Evolutionary conservation across 2,329 filamentous ascomycete species (phyloP), one percentile per base, ranked within the genome.

Genomic region (Verticillium dahliae): DNA sequence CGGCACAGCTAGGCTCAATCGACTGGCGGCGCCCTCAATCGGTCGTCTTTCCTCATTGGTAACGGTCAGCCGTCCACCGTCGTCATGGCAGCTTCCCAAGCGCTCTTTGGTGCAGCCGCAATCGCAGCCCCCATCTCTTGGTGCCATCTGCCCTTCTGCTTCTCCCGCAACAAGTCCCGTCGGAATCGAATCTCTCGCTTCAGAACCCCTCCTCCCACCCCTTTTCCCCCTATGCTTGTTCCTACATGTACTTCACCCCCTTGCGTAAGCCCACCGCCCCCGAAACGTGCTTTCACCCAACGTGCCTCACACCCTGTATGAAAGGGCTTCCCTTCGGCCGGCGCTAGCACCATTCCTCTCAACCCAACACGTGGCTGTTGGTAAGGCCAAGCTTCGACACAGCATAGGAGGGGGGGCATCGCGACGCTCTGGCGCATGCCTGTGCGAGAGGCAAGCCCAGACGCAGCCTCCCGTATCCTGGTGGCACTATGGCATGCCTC

Each of bases 281-380:
- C 39, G 50, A 18, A 14, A 27, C 58, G 41, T 45, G 5, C 6
- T 35, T 34, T 37, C 56, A 54, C 41, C 54, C 57, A 33, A 57
- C 41, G 13, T 33, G 34, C 34, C 34, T 56, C 41, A 58, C 38
- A 55, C 57, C 50, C 60, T 39, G 31, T 33, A 50, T 39, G 13
- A 56, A 41, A 56, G 15, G 27, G 15, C 11, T 63, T 63, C 63
- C 63, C 50, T 63, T 63, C 37, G 57, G 61, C 63, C 63, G 62
- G 58, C 57, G 50, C 63, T 62, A 63, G 57, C 34, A n/a, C 38
- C 45, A 35, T 62, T 56, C 35, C 54, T 34, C 55, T 50, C 56
- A 54, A 50, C 62, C 38, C 45, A 58, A 63, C 63, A 65, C 63
- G 63, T 65, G 63, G 63, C 62, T 41, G 60, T 58, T 22, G 35